Percentiles rank a stretch among this genome's conserved stretches.
phyloP scores from a whole-genome alignment of 2,329 filamentous ascomycete species.

The Ceratocystis diversiconidia region DNA sequence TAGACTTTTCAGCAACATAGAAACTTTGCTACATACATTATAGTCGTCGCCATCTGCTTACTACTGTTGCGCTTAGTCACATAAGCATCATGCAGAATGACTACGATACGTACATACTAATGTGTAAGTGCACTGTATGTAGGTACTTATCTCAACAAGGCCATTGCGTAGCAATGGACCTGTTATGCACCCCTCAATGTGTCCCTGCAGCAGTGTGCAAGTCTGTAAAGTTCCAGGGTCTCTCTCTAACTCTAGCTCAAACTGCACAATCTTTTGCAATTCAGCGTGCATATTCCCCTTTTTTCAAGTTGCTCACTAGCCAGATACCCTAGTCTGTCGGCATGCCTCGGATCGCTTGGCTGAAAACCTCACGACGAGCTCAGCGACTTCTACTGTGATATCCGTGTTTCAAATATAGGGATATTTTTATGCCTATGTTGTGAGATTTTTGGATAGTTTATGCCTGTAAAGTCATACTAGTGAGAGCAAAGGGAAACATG shows the following conservation, averaged over 20 bases:
- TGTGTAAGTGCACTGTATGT: not conserved
- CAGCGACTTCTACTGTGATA: not conserved
- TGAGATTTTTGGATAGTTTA: not conserved
- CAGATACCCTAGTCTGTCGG: too few species aligned
- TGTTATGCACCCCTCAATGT: not conserved
- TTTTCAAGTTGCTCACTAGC: not conserved
- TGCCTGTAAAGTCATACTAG: not conserved
- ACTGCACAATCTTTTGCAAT: not conserved
- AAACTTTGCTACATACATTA: too few species aligned
- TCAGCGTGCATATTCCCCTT: not conserved
- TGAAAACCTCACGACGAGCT: not conserved
- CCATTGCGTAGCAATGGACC: not conserved
- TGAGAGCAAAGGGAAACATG: slow-evolving; percentile 4
- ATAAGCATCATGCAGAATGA: not conserved
- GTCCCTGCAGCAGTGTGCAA: slow-evolving; percentile 1
- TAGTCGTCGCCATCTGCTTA: too few species aligned
- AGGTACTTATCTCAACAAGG: not conserved
- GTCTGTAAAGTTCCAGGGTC: not conserved
- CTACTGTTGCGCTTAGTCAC: not conserved
- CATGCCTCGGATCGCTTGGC: too few species aligned
- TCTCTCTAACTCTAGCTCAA: not conserved
- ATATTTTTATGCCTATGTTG: not conserved
- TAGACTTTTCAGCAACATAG: too few species aligned
- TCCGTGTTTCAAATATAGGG: slow-evolving; percentile 6
- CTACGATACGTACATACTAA: not conserved